Evolutionary conservation across 2,329 filamentous ascomycete genomes (phyloP), one percentile per base, ranked within the genome.

Genomic region (Tothia fuscella): DNA sequence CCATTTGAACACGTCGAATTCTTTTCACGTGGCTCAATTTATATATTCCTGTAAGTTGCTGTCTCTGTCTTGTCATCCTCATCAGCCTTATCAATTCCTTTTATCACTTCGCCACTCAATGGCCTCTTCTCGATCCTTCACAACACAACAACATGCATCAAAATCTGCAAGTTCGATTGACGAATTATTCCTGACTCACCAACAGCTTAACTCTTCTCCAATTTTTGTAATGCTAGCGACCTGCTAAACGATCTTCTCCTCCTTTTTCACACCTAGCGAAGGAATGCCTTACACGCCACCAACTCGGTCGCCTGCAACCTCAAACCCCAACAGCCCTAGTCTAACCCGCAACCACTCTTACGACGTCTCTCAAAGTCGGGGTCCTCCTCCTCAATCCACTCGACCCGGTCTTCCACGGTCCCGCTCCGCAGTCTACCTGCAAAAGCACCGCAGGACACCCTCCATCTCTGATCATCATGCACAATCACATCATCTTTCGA

Each of bases 231-330:
- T 67, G 31, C 31, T 14, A 34, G 13, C 13, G 9, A 9, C 9
- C 31, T 34, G 10, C 31, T 34, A 34, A 50, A 56, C 49, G 54
- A 49, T 51, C 55, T 53, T 51, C 48, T 41, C 46, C 46, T 46
- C 50, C 49, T n/a, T n/a, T 47, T 17, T 50, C 50, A 46, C 50
- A 48, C 42, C 43, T 42, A 48, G 45, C 45, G 49, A 57, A 62
- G 57, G 72, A 67, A 91, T 91, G 84, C 84, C 84, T 76, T 91
- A 91, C 69, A 91, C 84, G 62, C 83, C 84, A 47, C 84, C 84
- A 48, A 76, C 79, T 62, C 67, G 68, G 61, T 75, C 73, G 52
- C 74, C 74, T 59, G 66, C 67, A 53, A 65, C 69, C 50, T 74
- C 74, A 45, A 70, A 69, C 57, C 60, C 66, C 39, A 65, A 58